These are phyloP conservation scores for Fomitopsis schrenkii DNA, from an alignment of 1,284 basidiomycete species.

Conservation along the genomic window DNA sequence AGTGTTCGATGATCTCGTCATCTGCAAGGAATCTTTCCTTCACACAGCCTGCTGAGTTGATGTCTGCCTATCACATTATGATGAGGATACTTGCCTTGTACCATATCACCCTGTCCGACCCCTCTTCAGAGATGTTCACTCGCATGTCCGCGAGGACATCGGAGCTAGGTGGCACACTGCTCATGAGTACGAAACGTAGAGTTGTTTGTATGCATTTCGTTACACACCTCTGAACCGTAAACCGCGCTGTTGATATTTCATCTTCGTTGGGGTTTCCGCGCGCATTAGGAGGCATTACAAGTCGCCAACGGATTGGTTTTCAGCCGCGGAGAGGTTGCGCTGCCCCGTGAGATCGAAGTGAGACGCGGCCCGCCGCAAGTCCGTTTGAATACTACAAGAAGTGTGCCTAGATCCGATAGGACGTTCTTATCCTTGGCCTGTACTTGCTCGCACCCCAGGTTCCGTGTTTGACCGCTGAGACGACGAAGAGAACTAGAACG, in stretches of 20 bases:
- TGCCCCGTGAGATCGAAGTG: not conserved
- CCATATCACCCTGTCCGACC: constrained; percentile 59
- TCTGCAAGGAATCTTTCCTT: constrained; percentile 73
- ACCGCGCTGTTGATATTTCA: constrained; percentile 3
- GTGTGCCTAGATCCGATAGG: not conserved
- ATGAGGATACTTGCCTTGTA: constrained; percentile 52
- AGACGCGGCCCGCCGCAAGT: not conserved
- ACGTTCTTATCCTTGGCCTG: not conserved
- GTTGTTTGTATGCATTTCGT: not conserved
- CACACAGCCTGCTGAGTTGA: constrained; percentile 13
- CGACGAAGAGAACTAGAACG: not conserved
- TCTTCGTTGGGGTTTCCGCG: not conserved
- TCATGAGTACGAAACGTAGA: not conserved
- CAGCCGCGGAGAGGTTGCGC: not conserved
- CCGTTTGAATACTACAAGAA: not conserved
- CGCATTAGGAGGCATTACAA: not conserved
- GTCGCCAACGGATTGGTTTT: not conserved
- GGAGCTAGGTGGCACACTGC: constrained; percentile 39
- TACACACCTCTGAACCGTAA: constrained; percentile 11
- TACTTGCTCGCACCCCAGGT: not conserved
- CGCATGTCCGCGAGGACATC: constrained; percentile 72
- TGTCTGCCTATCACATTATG: not conserved
- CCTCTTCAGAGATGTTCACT: constrained; percentile 59
- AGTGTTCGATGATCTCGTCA: constrained; percentile 68
- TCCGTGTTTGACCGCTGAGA: not conserved